A percentile compares a stretch with the other conserved stretches of the same genome.
Conservation (phyloP, 2,329 filamentous ascomycete genomes). For the Blastomyces parvus region DNA sequence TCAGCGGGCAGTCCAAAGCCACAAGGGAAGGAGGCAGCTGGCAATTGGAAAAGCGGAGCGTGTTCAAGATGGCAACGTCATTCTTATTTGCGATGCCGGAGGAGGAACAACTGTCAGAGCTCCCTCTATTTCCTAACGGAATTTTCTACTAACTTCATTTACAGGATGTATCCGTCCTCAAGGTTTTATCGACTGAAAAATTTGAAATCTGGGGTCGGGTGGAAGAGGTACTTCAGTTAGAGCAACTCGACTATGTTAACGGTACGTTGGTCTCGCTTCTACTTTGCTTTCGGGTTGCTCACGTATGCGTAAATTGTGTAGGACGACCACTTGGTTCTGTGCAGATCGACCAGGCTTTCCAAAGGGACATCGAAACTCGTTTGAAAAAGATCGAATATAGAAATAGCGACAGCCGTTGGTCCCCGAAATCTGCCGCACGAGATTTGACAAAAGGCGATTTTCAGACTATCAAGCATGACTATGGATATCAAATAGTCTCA, state of each 20-base stretch:
- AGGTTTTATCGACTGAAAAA: not conserved
- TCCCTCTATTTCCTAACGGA: not conserved
- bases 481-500: not conserved
- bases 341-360: constrained; percentile 7
- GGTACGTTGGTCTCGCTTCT: not conserved
- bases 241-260: constrained; percentile 4
- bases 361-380: not conserved
- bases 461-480: not conserved
- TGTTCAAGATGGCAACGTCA: not conserved
- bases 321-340: constrained; percentile 8
- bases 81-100: constrained; percentile 10
- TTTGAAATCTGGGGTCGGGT: not conserved
- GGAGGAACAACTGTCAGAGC: constrained; percentile 8
- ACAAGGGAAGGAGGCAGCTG: not conserved
- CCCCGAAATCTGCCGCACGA: not conserved
- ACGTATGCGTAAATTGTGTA: not conserved
- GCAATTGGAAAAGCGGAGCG: not conserved
- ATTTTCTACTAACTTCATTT: not conserved
- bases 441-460: constrained; percentile 3
- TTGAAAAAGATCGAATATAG: not conserved
- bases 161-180: constrained; percentile 7
- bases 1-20: not conserved
- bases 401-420: not conserved
- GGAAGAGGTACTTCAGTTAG: constrained; percentile 5
- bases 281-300: not conserved